Evolutionary conservation across 441 rosid species (phyloP).

Genomic region (Kokia cookei): DNA sequence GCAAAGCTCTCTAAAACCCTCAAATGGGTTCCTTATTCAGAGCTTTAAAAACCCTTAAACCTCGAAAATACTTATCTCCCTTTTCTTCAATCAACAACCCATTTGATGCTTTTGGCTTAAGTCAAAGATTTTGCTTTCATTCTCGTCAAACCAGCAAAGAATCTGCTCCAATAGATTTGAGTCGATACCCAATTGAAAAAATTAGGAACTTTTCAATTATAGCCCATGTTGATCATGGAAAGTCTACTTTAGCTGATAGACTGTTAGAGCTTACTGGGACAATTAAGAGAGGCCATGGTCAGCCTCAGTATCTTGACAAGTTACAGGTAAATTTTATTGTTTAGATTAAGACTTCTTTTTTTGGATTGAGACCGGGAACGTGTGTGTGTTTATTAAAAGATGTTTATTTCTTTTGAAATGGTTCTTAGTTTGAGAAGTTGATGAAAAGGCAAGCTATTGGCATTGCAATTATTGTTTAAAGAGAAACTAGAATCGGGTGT

Average conservation of each 20-base stretch:
- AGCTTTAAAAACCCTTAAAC: constrained; percentile 53
- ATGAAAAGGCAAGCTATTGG: background rate
- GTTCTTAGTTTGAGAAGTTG: constrained; percentile 6
- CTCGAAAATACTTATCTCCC: constrained; percentile 20
- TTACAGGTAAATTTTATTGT: constrained; percentile 50
- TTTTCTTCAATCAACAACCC: constrained; percentile 8
- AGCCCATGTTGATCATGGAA: constrained; percentile 95
- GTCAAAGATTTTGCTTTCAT: constrained; percentile 41
- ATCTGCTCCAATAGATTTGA: constrained; percentile 47
- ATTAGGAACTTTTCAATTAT: constrained; percentile 93
- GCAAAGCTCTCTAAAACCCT: constrained; percentile 22
- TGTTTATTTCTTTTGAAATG: background rate
- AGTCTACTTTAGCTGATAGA: constrained; percentile 96
- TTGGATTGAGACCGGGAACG: background rate
- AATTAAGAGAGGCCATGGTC: constrained; percentile 87
- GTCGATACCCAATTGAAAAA: constrained; percentile 62
- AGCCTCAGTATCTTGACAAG: constrained; percentile 96
- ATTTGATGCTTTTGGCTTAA: constrained; percentile 1
- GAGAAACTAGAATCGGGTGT: background rate
- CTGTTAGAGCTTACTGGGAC: constrained; percentile 97
- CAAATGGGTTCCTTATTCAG: constrained; percentile 53
- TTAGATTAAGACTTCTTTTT: too few relatives aligned
- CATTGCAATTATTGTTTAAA: background rate
- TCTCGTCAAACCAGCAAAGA: constrained; percentile 41
- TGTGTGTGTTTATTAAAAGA: background rate